A percentile compares a stretch with the other conserved stretches of the same genome.
phyloP scores from a whole-genome alignment of 2,329 filamentous ascomycete species.

The Colletotrichum sp. region DNA sequence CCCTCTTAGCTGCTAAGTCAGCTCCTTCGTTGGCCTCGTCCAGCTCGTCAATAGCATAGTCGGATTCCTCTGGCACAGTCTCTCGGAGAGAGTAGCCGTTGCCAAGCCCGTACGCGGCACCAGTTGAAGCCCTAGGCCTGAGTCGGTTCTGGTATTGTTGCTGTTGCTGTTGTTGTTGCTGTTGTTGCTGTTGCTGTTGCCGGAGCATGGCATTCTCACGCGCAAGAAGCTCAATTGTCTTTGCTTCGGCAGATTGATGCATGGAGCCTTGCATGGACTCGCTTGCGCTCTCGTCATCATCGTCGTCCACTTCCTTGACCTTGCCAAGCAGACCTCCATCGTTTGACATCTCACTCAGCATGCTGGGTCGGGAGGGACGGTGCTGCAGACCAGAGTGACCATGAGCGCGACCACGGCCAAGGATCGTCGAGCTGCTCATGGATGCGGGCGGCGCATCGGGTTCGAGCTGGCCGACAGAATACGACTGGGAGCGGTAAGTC shows the following conservation, averaged over 20 bases:
- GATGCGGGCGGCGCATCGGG: conserved; percentile 58
- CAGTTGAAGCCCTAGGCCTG: conserved; percentile 63
- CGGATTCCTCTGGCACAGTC: conserved; percentile 67
- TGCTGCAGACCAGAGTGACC: conserved; percentile 76
- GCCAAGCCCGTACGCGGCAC: conserved; percentile 55
- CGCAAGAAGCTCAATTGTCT: conserved; percentile 67
- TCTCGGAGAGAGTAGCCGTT: conserved; percentile 66
- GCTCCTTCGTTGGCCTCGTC: conserved; percentile 65
- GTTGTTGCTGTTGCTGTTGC: conserved; percentile 45
- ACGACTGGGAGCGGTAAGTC: conserved; percentile 93
- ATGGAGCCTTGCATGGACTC: conserved; percentile 59
- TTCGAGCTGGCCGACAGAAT: conserved; percentile 91
- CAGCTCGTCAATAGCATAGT: conserved; percentile 75
- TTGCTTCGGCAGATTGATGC: conserved; percentile 62
- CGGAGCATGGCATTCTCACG: conserved; percentile 68
- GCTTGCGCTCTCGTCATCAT: conserved; percentile 64
- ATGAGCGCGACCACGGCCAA: conserved; percentile 54
- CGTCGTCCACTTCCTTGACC: conserved; percentile 73
- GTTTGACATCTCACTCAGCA: conserved; percentile 75
- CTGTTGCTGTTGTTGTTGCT: conserved; percentile 41
- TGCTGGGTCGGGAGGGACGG: conserved; percentile 78
- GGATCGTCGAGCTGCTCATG: conserved; percentile 52
- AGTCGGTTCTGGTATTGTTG: conserved; percentile 60
- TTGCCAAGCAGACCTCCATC: conserved; percentile 68
- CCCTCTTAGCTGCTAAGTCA: conserved; percentile 50